Base-by-base conservation (phyloP, 2,329 filamentous ascomycete species). In the Hypoxylon sp. region DNA sequence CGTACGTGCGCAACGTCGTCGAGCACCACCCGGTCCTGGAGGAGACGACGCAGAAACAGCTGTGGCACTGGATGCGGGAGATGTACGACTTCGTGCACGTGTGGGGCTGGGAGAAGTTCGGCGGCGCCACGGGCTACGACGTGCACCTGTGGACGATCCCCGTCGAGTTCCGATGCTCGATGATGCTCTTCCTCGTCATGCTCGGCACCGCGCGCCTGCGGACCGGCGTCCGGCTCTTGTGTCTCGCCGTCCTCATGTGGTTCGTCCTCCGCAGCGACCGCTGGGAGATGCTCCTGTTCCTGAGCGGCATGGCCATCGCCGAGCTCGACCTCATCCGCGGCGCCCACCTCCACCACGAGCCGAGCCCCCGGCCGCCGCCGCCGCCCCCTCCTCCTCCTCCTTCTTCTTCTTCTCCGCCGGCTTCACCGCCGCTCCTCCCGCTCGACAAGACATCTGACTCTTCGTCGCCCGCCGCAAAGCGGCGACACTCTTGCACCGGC, bases 111-210 rank as follows among this genome's bases (percentile, higher is more conserved):
- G 77, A 80, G 57, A 76, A 75, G 30, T 81, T 79, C 62, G 82
- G 79, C 15, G 83, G 82, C 56, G 80, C 77, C 41, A 84, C 79
- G 73, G 78, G 74, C 20, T 86, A 87, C 69, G 85, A 88, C 69
- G 79, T 85, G 24, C 86, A 89, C 64, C 74, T 88, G 22, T 89
- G 86, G 86, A 88, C 87, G 4, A 88, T 89, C 44, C 86, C 86
- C 2, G 81, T 87, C 48, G 86, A 89, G 72, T 87, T 86, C 70
- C 79, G 83, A 62, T 85, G 82, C 72, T 87, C 84, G 2, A 81
- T 89, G 72, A 79, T 85, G 60, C 79, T 88, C 8, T 88, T 88
- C 72, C 74, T 87, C 6, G 78, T 80, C 11, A 74, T 87, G 20
- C 62, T 87, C 3, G 85, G 79, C 19, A 80, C 83, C 8, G 82